Evolutionary conservation across 2,329 filamentous ascomycete species (phyloP), one percentile per base, ranked within the genome.

Genomic region (Neofusicoccum kwambonambiense): DNA sequence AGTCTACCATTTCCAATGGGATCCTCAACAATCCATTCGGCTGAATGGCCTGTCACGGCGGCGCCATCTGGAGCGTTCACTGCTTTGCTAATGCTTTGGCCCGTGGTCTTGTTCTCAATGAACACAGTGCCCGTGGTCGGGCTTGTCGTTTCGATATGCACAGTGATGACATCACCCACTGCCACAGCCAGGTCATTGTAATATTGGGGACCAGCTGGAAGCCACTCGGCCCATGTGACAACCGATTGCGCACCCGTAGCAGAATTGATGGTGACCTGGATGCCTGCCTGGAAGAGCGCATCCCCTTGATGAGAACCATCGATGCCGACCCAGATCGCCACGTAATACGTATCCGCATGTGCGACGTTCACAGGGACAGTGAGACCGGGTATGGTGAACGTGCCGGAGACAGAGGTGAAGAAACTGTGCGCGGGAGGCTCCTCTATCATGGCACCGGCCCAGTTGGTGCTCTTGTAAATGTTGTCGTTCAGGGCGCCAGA

Each of bases 291-390:
- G 6, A 87, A 75, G 61, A 87, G 86, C 7, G 84, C 82, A 2
- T 76, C 67, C 22, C 47, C 71, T 72, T 83, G 87, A 6, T 83
- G 85, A 68, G 86, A 83, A 11, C 86, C 86, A 66, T 87, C 86
- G 64, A 88, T 87, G 27, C 86, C 86, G 9, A 88, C 84, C 86
- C 84, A 87, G 13, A 83, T 84, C 3, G 82, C 81, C 19, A 81
- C 82, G 9, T 12, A n/a, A 19, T 34, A 44, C 4, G 3, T 17
- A 9, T 44, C 34, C 22, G 35, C 3, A 15, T 4, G 39, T 15
- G 11, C 42, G 22, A 17, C 12, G 45, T 27, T 27, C 1, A 17
- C 8, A 19, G 42, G n/a, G 42, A 19, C 5, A 19, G 17, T 11
- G 13, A 58, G 39, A 3, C 19, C 39, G 27, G 11, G 19, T n/a